phyloP scores from a whole-genome alignment of 352 stramenopile species.

The Plasmopara halstedii region DNA sequence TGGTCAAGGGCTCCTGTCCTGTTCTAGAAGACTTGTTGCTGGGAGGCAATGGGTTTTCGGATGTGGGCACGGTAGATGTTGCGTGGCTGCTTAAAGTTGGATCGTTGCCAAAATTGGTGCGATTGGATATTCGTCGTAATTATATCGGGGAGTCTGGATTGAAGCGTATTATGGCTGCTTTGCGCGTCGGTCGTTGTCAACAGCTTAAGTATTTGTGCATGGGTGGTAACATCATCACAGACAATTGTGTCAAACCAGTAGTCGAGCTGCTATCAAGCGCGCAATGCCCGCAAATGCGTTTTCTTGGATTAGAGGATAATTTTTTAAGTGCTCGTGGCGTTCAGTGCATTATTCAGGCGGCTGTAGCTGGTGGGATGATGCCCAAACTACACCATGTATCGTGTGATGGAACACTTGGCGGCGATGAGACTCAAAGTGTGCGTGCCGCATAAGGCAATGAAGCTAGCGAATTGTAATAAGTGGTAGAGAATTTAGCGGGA shows the following conservation, averaged over 20 bases:
- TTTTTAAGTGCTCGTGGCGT: conserved; percentile 70
- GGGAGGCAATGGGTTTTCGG: conserved; percentile 68
- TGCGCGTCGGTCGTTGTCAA: conserved; percentile 36
- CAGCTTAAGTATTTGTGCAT: conserved; percentile 81
- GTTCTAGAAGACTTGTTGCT: conserved; percentile 58
- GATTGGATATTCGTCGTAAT: conserved; percentile 72
- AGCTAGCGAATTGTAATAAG: neutral
- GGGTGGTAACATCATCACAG: conserved; percentile 80
- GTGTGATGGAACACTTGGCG: conserved; percentile 30
- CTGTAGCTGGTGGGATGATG: conserved; percentile 73
- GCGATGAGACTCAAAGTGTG: conserved; percentile 16
- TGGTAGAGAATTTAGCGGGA: neutral
- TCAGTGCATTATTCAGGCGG: conserved; percentile 68
- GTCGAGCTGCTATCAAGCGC: conserved; percentile 53
- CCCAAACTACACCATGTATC: conserved; percentile 75
- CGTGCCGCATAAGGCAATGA: conserved; percentile 11
- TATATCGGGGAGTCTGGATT: conserved; percentile 74
- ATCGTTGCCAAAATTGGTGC: conserved; percentile 53
- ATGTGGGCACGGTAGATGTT: conserved; percentile 66
- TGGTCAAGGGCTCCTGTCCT: conserved; percentile 59
- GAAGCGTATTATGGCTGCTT: conserved; percentile 60
- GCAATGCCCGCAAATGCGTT: conserved; percentile 64
- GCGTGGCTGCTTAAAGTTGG: conserved; percentile 59
- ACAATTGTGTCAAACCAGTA: conserved; percentile 68
- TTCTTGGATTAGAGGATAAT: conserved; percentile 75